Conservation (phyloP, 2,329 filamentous ascomycete genomes). For the Fusarium tjaetaba region DNA sequence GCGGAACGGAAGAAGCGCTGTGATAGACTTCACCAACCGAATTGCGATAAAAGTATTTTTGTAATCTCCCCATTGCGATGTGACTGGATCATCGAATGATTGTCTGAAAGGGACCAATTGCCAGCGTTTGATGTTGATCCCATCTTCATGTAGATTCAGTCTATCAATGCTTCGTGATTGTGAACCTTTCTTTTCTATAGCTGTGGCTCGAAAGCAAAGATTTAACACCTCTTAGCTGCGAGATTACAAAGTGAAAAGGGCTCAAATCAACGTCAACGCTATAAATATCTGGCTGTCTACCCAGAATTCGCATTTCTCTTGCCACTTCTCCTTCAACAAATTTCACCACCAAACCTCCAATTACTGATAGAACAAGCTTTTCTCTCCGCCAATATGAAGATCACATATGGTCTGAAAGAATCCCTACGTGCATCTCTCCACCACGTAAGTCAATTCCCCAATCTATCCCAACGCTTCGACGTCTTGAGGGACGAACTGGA, state of each 20-base stretch:
- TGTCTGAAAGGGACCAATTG: rapidly evolving
- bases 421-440: background rate
- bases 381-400: background rate
- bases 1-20: background rate
- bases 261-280: background rate
- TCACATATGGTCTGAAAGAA: background rate
- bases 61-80: background rate
- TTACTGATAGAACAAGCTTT: no score
- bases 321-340: background rate
- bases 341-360: no score
- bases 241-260: background rate
- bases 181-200: rapidly evolving
- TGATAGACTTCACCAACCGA: background rate
- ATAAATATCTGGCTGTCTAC: background rate
- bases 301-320: background rate
- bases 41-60: rapidly evolving
- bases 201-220: rapidly evolving
- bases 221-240: background rate
- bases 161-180: rapidly evolving
- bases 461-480: background rate
- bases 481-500: background rate
- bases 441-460: background rate
- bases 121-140: rapidly evolving
- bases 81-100: background rate
- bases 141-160: background rate